phyloP scores from a whole-genome alignment of 371 early-diverging fungal species.

The Zychaea mexicana region DNA sequence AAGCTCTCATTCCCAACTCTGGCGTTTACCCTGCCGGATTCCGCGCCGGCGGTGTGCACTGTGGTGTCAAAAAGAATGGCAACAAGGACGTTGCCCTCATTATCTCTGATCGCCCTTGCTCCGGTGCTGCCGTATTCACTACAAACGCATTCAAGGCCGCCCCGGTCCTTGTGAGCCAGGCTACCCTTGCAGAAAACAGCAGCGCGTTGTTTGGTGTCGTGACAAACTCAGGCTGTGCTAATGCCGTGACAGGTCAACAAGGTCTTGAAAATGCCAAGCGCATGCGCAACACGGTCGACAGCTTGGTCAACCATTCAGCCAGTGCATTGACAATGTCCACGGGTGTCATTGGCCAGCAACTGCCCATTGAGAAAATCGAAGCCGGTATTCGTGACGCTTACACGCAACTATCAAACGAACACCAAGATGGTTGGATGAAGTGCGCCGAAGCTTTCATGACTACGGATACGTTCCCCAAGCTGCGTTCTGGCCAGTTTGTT shows the following conservation, averaged over 20 bases:
- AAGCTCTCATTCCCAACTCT: conserved; percentile 45
- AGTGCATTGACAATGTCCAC: conserved; percentile 91
- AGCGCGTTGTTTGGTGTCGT: conserved; percentile 70
- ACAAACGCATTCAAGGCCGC: conserved; percentile 92
- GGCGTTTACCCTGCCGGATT: conserved; percentile 84
- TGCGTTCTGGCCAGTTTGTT: conserved; percentile 64
- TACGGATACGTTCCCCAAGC: conserved; percentile 95
- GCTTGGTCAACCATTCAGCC: conserved; percentile 35
- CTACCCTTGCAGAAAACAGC: conserved; percentile 55
- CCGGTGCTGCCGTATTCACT: conserved; percentile 90
- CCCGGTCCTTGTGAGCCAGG: conserved; percentile 79
- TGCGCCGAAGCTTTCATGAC: conserved; percentile 94
- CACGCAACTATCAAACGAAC: conserved; percentile 53
- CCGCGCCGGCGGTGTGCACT: conserved; percentile 73
- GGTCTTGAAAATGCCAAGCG: conserved; percentile 80
- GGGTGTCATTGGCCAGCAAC: conserved; percentile 94
- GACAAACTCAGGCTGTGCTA: conserved; percentile 94
- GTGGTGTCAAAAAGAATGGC: conserved; percentile 83
- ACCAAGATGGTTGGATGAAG: conserved; percentile 71
- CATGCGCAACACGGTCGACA: conserved; percentile 67
- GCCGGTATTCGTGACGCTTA: conserved; percentile 64
- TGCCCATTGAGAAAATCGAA: conserved; percentile 84
- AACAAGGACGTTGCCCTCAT: conserved; percentile 84
- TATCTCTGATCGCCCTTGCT: conserved; percentile 71
- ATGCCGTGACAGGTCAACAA: conserved; percentile 91